Evolutionary conservation across 768 basidiomycete species (phyloP).

Genomic region (Lanmaoa rubissima): DNA sequence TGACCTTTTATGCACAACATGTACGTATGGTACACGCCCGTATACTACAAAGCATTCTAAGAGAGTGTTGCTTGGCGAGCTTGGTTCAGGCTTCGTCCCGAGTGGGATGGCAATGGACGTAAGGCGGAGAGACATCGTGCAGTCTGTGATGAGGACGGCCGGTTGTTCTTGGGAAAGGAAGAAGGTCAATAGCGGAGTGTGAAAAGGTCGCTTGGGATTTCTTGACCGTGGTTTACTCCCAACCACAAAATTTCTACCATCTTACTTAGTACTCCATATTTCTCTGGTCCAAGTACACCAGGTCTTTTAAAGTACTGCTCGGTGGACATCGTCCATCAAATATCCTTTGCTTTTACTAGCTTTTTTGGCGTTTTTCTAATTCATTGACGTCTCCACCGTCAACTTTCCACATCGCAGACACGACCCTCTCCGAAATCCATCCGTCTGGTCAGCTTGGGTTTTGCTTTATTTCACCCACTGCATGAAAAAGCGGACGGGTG

Average conservation of each 20-base stretch:
- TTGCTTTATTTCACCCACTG: conserved; percentile 26
- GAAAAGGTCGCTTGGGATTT: conserved; percentile 32
- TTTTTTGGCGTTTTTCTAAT: conserved; percentile 27
- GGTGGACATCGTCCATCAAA: conserved; percentile 32
- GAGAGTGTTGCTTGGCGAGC: background rate
- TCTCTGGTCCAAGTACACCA: conserved; percentile 36
- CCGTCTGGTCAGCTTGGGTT: conserved; percentile 19
- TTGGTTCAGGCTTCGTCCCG: background rate
- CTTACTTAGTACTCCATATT: conserved; percentile 40
- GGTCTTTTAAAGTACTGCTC: conserved; percentile 32
- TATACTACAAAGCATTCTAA: conserved; percentile 17
- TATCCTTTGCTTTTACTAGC: conserved; percentile 30
- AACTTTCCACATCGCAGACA: conserved; percentile 28
- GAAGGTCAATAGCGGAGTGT: conserved; percentile 31
- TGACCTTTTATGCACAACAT: conserved; percentile 10
- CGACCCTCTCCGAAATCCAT: conserved; percentile 22
- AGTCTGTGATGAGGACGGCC: background rate
- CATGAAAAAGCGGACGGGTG: conserved; percentile 32
- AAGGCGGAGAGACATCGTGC: background rate
- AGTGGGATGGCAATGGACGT: background rate
- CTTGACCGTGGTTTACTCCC: conserved; percentile 25
- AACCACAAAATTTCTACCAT: conserved; percentile 34
- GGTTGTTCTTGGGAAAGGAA: conserved; percentile 27
- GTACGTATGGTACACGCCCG: conserved; percentile 9
- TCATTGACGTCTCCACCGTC: conserved; percentile 22